Conservation (phyloP, 176 grass and related monocot species). For the Aegilops longissima region DNA sequence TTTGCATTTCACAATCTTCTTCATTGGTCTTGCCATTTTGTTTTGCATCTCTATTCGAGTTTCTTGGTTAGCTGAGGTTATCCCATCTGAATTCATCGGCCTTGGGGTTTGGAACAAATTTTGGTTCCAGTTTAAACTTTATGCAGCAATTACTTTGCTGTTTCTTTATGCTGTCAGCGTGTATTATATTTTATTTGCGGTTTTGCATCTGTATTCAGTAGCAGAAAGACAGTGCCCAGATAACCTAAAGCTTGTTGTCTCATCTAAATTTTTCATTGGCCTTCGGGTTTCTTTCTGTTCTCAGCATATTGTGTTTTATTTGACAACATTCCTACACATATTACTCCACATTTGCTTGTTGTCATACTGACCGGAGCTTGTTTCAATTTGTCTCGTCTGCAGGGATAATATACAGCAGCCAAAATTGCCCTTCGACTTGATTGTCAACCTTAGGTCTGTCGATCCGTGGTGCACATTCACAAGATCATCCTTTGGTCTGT, state of each 20-base stretch:
- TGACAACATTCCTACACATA: background rate
- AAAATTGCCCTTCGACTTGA: background rate
- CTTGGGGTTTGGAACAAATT: background rate
- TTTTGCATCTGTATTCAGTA: no score
- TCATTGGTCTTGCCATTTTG: background rate
- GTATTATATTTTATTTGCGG: background rate
- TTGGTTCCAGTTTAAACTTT: background rate
- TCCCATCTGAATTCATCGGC: background rate
- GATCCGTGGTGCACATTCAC: background rate
- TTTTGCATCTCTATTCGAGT: background rate
- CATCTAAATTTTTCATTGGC: no score
- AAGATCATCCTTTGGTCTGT: background rate
- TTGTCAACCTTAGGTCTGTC: background rate
- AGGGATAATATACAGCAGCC: background rate
- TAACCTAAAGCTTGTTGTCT: no score
- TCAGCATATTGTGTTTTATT: background rate
- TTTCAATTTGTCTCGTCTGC: background rate
- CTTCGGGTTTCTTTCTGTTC: background rate
- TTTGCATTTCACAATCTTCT: background rate
- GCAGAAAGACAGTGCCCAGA: no score
- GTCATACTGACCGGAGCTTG: background rate
- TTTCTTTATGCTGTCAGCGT: background rate
- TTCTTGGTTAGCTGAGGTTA: background rate
- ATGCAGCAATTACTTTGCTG: background rate
- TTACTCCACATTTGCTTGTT: background rate